Evolutionary conservation across 2,329 filamentous ascomycete genomes (phyloP).

Genomic region (Ophiostoma tasmaniense): DNA sequence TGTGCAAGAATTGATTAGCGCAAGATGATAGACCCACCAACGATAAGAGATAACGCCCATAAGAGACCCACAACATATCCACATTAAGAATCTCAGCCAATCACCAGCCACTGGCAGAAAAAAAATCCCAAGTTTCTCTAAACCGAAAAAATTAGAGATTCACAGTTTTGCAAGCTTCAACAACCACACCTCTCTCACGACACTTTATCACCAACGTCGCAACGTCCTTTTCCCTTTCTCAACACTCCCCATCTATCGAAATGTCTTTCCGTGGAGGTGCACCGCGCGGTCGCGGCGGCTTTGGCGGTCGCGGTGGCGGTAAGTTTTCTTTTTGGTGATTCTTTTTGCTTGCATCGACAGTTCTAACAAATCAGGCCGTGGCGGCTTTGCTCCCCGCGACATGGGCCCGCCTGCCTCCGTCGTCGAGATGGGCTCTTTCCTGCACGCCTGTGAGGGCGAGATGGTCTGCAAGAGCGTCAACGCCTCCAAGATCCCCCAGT

Average conservation of each 20-base stretch:
- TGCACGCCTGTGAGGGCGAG: conserved; percentile 94
- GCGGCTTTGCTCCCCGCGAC: conserved; percentile 50
- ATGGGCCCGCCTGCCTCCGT: conserved; percentile 56
- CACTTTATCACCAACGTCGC: not conserved
- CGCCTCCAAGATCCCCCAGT: conserved; percentile 83
- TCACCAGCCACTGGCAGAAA: conserved; percentile 10
- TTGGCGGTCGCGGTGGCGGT: conserved; percentile 44
- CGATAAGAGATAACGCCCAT: not conserved
- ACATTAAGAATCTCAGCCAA: not conserved
- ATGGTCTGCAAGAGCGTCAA: conserved; percentile 96
- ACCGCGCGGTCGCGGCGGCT: conserved; percentile 38
- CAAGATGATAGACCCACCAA: not conserved
- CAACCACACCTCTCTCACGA: not conserved
- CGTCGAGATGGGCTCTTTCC: conserved; percentile 82
- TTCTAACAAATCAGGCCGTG: conserved; percentile 35
- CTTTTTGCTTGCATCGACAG: not conserved
- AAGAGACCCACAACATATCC: not conserved
- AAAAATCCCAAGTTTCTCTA: conserved; percentile 3
- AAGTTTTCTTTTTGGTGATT: conserved; percentile 22
- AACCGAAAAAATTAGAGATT: not conserved
- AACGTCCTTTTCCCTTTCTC: not conserved
- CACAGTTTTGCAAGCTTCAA: not conserved
- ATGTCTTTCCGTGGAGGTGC: conserved; percentile 55
- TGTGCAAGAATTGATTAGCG: not conserved
- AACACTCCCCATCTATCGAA: conserved; percentile 1